phyloP scores from a whole-genome alignment of 1,139 yeast genomes.

The Yamadazyma aaseri region DNA sequence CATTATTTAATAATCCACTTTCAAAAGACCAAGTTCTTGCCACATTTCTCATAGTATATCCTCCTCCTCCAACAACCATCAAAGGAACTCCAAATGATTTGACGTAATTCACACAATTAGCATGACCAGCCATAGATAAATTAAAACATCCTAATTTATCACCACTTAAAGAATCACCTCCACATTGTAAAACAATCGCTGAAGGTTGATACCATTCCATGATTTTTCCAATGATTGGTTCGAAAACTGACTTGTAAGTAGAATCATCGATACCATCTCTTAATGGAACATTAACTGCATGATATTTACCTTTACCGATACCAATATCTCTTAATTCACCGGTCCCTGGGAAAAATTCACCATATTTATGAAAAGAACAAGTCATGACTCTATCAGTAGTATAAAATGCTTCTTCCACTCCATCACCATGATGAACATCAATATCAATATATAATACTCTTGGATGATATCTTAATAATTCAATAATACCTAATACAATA shows the following conservation, averaged over 20 bases:
- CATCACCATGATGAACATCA: constrained; percentile 97
- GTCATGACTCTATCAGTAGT: constrained; percentile 96
- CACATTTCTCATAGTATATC: constrained; percentile 96
- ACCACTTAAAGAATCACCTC: constrained; percentile 93
- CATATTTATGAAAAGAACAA: constrained; percentile 91
- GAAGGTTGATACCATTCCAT: constrained; percentile 94
- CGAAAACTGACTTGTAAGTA: constrained; percentile 82
- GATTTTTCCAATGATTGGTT: constrained; percentile 78
- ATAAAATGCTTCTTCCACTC: constrained; percentile 96
- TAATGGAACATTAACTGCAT: constrained; percentile 88
- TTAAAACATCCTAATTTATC: constrained; percentile 94
- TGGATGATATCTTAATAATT: constrained; percentile 81
- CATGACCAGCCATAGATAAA: constrained; percentile 87
- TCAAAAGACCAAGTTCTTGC: constrained; percentile 96
- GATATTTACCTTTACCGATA: constrained; percentile 81
- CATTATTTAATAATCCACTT: constrained; percentile 83
- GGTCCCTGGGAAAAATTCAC: constrained; percentile 96
- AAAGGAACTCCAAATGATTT: constrained; percentile 85
- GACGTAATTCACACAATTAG: constrained; percentile 87
- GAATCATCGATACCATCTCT: constrained; percentile 96
- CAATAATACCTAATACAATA: constrained; percentile 83
- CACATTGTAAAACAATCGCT: constrained; percentile 93
- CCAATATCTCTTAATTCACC: constrained; percentile 88
- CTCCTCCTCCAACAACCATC: constrained; percentile 96
- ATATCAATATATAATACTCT: constrained; percentile 92